phyloP scores from a whole-genome alignment of 176 grass and related monocot species.

The Aegilops sharonensis region DNA sequence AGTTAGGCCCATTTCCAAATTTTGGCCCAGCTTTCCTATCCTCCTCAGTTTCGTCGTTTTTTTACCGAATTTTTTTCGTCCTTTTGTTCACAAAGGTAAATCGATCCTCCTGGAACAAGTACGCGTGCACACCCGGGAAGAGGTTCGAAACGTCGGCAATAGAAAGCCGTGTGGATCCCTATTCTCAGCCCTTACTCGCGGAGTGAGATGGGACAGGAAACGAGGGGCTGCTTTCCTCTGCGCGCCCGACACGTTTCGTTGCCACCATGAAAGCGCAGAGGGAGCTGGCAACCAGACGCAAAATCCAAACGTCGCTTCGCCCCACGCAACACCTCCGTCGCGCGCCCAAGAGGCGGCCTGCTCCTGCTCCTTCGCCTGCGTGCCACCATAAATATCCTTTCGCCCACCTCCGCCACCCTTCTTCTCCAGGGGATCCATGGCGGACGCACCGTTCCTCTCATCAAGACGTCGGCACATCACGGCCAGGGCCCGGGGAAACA shows the following conservation, averaged over 20 bases:
- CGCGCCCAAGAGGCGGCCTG: background rate
- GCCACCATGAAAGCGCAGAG: background rate
- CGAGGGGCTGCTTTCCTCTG: background rate
- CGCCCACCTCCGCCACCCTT: background rate
- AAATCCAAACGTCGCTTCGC: background rate
- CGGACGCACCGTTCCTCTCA: background rate
- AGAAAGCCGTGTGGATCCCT: too few relatives aligned
- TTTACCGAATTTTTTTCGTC: too few relatives aligned
- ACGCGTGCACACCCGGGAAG: background rate
- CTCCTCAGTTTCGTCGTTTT: too few relatives aligned
- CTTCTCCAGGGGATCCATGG: background rate
- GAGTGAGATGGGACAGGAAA: background rate
- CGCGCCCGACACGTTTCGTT: background rate
- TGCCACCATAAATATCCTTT: background rate
- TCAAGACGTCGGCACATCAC: background rate
- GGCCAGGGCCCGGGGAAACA: background rate
- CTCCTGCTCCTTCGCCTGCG: background rate
- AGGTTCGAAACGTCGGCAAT: too few relatives aligned
- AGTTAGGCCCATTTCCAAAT: too few relatives aligned
- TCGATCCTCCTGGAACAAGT: background rate
- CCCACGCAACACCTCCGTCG: background rate
- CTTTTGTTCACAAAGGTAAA: background rate
- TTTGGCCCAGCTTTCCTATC: too few relatives aligned
- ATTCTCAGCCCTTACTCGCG: too few relatives aligned
- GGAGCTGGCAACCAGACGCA: background rate